Evolutionary conservation across 2,329 filamentous ascomycete genomes (phyloP), one percentile per base, ranked within the genome.

Genomic region (Penicillium nordicum): DNA sequence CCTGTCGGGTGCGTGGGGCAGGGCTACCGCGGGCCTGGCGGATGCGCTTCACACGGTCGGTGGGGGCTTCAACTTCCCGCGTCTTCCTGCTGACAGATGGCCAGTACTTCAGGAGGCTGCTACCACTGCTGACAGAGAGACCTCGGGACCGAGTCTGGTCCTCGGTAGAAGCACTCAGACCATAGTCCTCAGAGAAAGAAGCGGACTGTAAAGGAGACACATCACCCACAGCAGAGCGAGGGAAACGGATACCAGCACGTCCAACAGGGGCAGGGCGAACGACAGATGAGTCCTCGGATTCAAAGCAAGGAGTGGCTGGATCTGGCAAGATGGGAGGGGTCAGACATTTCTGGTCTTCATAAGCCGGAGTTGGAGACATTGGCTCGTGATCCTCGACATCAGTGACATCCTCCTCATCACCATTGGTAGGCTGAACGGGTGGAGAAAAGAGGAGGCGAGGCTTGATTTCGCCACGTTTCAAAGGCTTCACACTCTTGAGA

Each of bases 401-500:
- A 5, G 81, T 84, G 16, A 77, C 65, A 1, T 79, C 80, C 69
- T 84, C 83, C 65, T 81, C 78, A 3, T 56, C 45, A 57, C 79
- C 72, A 58, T 79, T 71, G 12, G 37, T 21, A 43, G 40, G 23
- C 6, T 36, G 3, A 34, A 47, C 77, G 74, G 54, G 78, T 73
- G 29, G 72, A 23, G 46, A 76, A 70, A 85, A 87, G 3, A 87
- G 78, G n/a, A 84, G 74, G 47, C 82, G 82, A 4, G 84, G 84
- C 64, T 83, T 82, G 69, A 86, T 79, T 1, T 79, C 77, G 11
- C 82, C 82, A 61, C 84, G 82, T 34, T 81, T 84, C 44, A 87
- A 69, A 12, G 79, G 82, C 25, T 80, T 79, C 34, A 72, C 56
- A n/a, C 59, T 64, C 38, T 67, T 65, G 29, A 68, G 48, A 9